Evolutionary conservation across 108 stramenopile species (phyloP).

Genomic region (Cyclotella choctawhatcheeana): DNA sequence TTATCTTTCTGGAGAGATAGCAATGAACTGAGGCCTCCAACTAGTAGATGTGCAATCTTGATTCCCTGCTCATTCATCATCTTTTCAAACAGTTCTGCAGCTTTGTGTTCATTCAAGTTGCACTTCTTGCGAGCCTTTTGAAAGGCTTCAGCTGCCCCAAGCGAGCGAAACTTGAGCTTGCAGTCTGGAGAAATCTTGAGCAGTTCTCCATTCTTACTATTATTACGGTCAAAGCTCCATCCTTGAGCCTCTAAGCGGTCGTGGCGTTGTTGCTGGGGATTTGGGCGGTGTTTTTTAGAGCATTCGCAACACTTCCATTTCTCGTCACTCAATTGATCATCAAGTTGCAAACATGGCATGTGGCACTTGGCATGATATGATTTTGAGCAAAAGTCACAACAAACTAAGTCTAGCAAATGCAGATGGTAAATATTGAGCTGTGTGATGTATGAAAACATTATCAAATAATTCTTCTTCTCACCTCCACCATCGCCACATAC

Average conservation of each 20-base stretch:
- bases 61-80: not conserved
- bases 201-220: not conserved
- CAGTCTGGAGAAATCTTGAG: not conserved
- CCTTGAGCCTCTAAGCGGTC: no score
- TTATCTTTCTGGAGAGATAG: not conserved
- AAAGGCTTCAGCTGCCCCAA: not conserved
- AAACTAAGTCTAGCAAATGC: not conserved
- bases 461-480: not conserved
- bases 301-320: constrained; percentile 15
- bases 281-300: no score
- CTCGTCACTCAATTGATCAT: not conserved
- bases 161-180: not conserved
- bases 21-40: not conserved
- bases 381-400: constrained; percentile 5
- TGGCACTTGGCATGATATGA: constrained; percentile 5
- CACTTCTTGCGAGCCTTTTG: not conserved
- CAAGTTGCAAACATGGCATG: not conserved
- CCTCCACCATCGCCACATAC: constrained; percentile 7
- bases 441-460: not conserved
- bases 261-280: no score
- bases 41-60: not conserved
- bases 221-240: not conserved
- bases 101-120: not conserved
- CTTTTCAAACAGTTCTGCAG: not conserved
- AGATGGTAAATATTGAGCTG: not conserved